Evolutionary conservation across 331 rosid species (phyloP).

Genomic region (Quercus phellos): DNA sequence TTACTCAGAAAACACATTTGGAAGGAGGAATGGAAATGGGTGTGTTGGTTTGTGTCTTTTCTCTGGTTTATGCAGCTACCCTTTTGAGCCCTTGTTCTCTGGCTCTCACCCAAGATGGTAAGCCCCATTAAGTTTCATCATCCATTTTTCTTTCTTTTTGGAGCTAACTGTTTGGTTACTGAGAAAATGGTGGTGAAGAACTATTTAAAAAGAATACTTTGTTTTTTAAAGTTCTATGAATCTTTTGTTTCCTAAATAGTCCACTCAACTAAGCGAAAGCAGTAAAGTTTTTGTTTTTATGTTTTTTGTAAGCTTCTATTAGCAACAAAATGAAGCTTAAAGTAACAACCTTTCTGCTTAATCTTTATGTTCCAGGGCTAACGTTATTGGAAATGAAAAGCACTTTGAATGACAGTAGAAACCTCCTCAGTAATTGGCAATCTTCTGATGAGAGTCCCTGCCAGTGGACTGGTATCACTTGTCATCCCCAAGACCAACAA

Average conservation of each 20-base stretch:
- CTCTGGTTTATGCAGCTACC: constrained; percentile 26
- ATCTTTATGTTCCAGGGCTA: constrained; percentile 41
- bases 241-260: not conserved
- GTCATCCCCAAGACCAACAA: constrained; percentile 67
- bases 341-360: constrained; percentile 10
- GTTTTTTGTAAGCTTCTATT: not conserved
- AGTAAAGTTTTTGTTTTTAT: not conserved
- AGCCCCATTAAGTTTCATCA: not conserved
- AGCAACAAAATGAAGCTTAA: not conserved
- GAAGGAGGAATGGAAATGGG: constrained; percentile 36
- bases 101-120: constrained; percentile 82
- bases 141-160: not conserved
- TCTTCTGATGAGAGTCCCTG: constrained; percentile 74
- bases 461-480: constrained; percentile 78
- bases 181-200: not conserved
- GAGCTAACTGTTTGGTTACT: not conserved
- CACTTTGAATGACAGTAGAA: constrained; percentile 59
- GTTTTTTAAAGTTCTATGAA: not conserved
- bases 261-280: not conserved
- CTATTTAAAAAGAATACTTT: not conserved
- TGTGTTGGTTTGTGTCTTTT: constrained; percentile 26
- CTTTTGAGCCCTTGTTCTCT: constrained; percentile 34
- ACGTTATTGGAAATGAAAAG: constrained; percentile 70
- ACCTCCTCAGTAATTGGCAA: constrained; percentile 67
- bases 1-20: constrained; percentile 3